Evolutionary conservation across 306 rosid species (phyloP), one percentile per base, ranked within the genome.

Genomic region (Senna siamea): DNA sequence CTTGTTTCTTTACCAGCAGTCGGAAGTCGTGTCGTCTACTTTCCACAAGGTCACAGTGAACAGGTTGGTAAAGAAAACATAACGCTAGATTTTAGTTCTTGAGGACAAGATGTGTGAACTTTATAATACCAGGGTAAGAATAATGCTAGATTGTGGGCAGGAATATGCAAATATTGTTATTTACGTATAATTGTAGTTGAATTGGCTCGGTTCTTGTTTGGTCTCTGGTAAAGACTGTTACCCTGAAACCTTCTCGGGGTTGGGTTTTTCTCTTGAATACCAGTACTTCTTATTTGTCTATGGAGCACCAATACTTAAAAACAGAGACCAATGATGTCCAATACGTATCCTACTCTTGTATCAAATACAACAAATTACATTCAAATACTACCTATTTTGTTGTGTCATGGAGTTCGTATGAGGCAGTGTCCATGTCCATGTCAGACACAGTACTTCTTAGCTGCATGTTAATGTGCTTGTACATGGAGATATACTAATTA

Each of bases 1-100:
- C 97, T 93, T 66, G 94, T 93, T 78, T 93, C 90, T 46, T 85
- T 93, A 53, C 97, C 98, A 20, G 87, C 85, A 40, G 86, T 88
- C 38, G 97, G 98, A 75, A 89, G 97, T 76, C 96, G 96, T 0
- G 98, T 91, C 13, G 97, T 91, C 37, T 93, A 93, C 73, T 93
- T 93, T 77, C 94, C 98, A 48, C 98, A 93, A 81, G 98, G 98
- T 72, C 98, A 91, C 66, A 93, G 98, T 71, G 98, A 93, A 76
- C 98, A 93, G 96, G 98, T 93, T 38, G 69, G 87, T 68, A 15
- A 59, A 41, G 1, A 9, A 9, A 2, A 19, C 30, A 19, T 19
- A 53, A 32, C 32, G 13, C 65, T 30, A 15, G 20, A 58, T 58
- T 58, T 57, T n/a, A n/a, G n/a, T n/a, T n/a, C n/a, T n/a, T n/a